Percentiles rank a stretch among this genome's conserved stretches.
phyloP scores from a whole-genome alignment of 2,329 filamentous ascomycete genomes.

The Immersiporthe knoxdaviesiana region DNA sequence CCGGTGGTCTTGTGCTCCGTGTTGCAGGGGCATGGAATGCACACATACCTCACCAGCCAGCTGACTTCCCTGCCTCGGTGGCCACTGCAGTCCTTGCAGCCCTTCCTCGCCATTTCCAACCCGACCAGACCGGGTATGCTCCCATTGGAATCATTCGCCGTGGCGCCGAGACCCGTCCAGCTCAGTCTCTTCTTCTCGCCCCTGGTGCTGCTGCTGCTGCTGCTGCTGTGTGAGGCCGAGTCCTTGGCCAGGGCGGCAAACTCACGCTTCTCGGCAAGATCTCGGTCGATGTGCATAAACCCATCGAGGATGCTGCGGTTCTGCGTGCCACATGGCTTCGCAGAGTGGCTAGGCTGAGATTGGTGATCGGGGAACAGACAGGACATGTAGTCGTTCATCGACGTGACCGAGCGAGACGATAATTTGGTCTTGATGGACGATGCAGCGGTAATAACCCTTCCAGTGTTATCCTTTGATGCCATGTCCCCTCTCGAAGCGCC shows the following conservation, averaged over 20 bases:
- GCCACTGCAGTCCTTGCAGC: slow-evolving; percentile 40
- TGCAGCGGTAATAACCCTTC: neutral
- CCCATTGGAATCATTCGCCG: slow-evolving; percentile 36
- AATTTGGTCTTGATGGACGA: neutral
- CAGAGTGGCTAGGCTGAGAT: slow-evolving; percentile 31
- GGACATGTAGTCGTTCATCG: slow-evolving; percentile 43
- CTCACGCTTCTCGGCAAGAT: slow-evolving; percentile 47
- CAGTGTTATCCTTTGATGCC: neutral
- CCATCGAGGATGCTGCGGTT: slow-evolving; percentile 38
- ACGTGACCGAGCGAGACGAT: slow-evolving; percentile 24
- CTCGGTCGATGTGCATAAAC: slow-evolving; percentile 43
- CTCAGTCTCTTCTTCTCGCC: slow-evolving; percentile 42
- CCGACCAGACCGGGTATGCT: slow-evolving; percentile 41
- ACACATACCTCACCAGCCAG: slow-evolving; percentile 37
- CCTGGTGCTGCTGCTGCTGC: slow-evolving; percentile 20
- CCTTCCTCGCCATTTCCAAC: slow-evolving; percentile 40
- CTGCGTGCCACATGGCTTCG: slow-evolving; percentile 22
- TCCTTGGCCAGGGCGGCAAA: slow-evolving; percentile 44
- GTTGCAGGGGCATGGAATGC: slow-evolving; percentile 7
- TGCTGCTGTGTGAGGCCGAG: slow-evolving; percentile 30
- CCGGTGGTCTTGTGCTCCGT: neutral
- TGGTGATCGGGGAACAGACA: slow-evolving; percentile 41
- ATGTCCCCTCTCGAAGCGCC: neutral
- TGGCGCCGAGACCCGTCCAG: slow-evolving; percentile 46
- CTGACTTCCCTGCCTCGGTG: slow-evolving; percentile 41